Base-by-base conservation (phyloP, 2,329 filamentous ascomycete species). In the Botrytis fragariae region DNA sequence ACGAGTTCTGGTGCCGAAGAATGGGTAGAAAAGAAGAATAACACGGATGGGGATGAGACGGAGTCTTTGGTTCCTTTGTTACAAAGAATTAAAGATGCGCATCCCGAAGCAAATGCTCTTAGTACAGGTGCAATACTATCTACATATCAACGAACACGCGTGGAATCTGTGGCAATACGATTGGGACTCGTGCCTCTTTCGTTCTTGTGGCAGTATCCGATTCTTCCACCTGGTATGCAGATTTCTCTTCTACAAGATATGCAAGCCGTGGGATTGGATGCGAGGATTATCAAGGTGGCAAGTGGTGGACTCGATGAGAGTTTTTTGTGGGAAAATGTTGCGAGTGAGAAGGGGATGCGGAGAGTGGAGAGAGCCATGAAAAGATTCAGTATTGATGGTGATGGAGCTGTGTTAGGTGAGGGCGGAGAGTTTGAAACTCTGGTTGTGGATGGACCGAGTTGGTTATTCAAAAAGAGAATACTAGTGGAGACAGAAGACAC, bases 391-490 rank as follows among this genome's bases (percentile, higher is more conserved):
- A 83, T 87, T 75, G 84, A 84, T 79, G 84, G 88, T 74, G 84
- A 86, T 75, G 94, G 93, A 0, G 92, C 93, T 14, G 89, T 95
- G 16, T 83, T 98, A 29, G 96, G 96, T 1, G 96, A 98, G 81
- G 96, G 96, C 9, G 96, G 96, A 5, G 96, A 98, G 84, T 98
- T 97, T 82, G 96, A 98, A 86, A 98, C 94, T 44, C 84, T 98
- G 70, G 94, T 96, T 62, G 80, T 98, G 51, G 90, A 94, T 82
- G 96, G 95, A 18, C 95, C 95, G 14, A 78, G 80, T 0, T 84
- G 84, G 68, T 81, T 98, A 74, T 98, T 96, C 87, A 91, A 88
- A 83, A 88, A 86, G 76, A 88, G 86, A 69, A 92, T 98, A 75
- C 84, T 85, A 60, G 84, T 98, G 45, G 83, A 83, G 0, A 86